Conservation (phyloP, 2,329 filamentous ascomycete genomes). For the Pseudopithomyces chartarum region DNA sequence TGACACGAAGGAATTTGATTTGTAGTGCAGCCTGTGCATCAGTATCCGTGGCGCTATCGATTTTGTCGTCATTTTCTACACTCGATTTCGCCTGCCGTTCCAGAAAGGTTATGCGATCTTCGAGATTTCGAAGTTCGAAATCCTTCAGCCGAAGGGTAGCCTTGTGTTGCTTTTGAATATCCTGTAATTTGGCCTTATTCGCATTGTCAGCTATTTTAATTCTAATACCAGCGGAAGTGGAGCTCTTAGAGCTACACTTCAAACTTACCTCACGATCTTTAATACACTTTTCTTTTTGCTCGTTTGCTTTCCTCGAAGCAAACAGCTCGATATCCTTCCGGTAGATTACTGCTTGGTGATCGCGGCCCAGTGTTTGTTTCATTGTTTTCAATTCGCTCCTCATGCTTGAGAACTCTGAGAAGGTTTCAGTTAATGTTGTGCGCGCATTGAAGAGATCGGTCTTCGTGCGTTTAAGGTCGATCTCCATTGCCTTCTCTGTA, state of each 20-base stretch:
- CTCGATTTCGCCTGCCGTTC: conserved; percentile 26
- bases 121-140: conserved; percentile 33
- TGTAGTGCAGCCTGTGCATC: conserved; percentile 35
- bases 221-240: too few relatives aligned
- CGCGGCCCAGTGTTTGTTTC: conserved; percentile 35
- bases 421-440: conserved; percentile 35
- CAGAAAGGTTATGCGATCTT: conserved; percentile 32
- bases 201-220: too few relatives aligned
- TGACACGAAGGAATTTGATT: conserved; percentile 35
- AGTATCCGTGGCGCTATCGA: conserved; percentile 18
- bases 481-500: conserved; percentile 31
- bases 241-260: too few relatives aligned
- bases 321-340: conserved; percentile 45
- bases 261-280: conserved; percentile 28
- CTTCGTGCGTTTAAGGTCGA: conserved; percentile 27
- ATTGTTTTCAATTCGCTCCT: conserved; percentile 38
- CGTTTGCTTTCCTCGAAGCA: conserved; percentile 41
- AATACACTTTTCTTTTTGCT: conserved; percentile 41
- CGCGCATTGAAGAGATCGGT: conserved; percentile 35
- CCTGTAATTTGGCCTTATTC: conserved; percentile 22
- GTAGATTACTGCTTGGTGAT: conserved; percentile 41
- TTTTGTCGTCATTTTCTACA: conserved; percentile 12
- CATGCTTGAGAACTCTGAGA: conserved; percentile 33
- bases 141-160: conserved; percentile 37
- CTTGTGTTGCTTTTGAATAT: conserved; percentile 31